A percentile compares a stretch with the other conserved stretches of the same genome.
Conservation (phyloP, 1,284 basidiomycete genomes). For the Taiwanofungus camphoratus region DNA sequence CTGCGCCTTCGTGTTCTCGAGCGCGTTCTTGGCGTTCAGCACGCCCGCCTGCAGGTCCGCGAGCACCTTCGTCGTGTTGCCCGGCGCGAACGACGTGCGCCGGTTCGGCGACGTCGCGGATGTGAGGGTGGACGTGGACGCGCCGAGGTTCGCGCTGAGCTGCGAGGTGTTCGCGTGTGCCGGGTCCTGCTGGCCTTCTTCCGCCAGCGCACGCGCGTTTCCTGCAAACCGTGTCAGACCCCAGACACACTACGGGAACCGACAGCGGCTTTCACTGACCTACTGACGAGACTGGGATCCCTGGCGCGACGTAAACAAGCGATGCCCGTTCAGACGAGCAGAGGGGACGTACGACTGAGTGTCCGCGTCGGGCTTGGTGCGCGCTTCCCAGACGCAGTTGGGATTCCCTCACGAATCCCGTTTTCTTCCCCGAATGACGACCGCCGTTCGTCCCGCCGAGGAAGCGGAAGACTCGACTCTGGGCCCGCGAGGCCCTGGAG, state of each 20-base stretch:
- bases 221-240: conserved; percentile 37
- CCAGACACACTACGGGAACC: conserved; percentile 11
- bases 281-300: conserved; percentile 76
- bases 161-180: conserved; percentile 13
- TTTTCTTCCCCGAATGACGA: conserved; percentile 35
- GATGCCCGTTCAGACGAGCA: conserved; percentile 16
- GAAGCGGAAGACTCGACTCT: conserved; percentile 67
- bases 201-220: conserved; percentile 74
- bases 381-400: conserved; percentile 47
- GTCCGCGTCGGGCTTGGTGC: conserved; percentile 68
- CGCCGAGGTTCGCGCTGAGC: conserved; percentile 20
- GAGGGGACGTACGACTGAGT: conserved; percentile 61
- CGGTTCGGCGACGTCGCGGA: conserved; percentile 27
- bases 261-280: conserved; percentile 38
- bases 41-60: conserved; percentile 80
- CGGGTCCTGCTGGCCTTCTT: conserved; percentile 42
- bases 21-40: conserved; percentile 68
- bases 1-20: conserved; percentile 80
- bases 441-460: conserved; percentile 40
- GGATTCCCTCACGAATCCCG: conserved; percentile 67
- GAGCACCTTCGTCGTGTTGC: conserved; percentile 75
- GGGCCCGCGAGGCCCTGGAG: conserved; percentile 64
- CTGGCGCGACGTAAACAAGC: conserved; percentile 31
- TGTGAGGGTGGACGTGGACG: conserved; percentile 23
- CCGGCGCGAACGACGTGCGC: conserved; percentile 61